Evolutionary conservation across 805 yeast species (phyloP).

Genomic region (Cyberlindnera euphorbiae): DNA sequence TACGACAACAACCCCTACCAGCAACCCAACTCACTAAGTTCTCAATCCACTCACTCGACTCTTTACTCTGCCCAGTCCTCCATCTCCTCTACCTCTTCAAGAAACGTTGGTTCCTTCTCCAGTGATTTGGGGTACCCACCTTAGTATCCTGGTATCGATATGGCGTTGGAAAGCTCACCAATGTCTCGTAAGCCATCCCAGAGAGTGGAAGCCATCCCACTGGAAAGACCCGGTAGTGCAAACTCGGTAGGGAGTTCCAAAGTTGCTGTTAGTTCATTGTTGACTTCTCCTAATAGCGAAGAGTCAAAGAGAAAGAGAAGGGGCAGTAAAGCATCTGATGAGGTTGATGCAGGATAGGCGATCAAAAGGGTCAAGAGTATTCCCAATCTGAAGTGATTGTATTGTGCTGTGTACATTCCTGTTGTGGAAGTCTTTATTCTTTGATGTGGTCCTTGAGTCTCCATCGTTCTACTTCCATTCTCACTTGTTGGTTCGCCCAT

Average conservation of each 20-base stretch:
- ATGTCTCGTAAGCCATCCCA: neutral
- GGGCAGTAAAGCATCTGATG: slow-evolving; percentile 2
- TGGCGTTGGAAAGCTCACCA: too few relatives aligned
- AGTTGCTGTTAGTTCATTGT: slow-evolving; percentile 21
- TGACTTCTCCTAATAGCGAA: slow-evolving; percentile 14
- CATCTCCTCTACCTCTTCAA: slow-evolving; percentile 22
- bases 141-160: neutral
- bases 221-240: neutral
- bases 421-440: too few relatives aligned
- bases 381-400: slow-evolving; percentile 3
- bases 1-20: slow-evolving; percentile 9
- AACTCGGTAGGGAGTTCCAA: slow-evolving; percentile 1
- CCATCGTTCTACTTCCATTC: too few relatives aligned
- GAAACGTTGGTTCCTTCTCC: slow-evolving; percentile 20
- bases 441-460: too few relatives aligned
- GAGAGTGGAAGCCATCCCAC: too few relatives aligned
- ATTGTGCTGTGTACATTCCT: too few relatives aligned
- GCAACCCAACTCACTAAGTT: slow-evolving; percentile 17
- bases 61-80: slow-evolving; percentile 24
- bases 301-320: slow-evolving; percentile 5
- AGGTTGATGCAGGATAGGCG: neutral
- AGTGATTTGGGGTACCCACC: slow-evolving; percentile 5
- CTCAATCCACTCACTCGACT: slow-evolving; percentile 18
- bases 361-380: slow-evolving; percentile 8
- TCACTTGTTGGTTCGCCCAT: too few relatives aligned